phyloP scores from a whole-genome alignment of 441 rosid genomes.

The Gossypium gossypioides region DNA sequence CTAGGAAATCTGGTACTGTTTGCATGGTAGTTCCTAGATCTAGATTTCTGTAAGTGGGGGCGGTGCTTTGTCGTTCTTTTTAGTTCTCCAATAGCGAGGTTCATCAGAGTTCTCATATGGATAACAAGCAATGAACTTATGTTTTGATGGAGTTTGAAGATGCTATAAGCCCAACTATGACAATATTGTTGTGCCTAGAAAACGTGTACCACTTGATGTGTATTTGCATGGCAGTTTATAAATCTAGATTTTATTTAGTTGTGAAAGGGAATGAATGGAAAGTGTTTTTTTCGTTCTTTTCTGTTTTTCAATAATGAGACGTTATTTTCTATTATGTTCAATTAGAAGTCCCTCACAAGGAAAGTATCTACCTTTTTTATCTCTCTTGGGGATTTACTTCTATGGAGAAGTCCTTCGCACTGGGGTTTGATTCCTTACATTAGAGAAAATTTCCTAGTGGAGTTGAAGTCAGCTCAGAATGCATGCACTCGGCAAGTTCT shows the following conservation, averaged over 20 bases:
- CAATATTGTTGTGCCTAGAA: background rate
- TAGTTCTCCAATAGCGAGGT: background rate
- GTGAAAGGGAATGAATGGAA: background rate
- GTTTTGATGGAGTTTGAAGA: slow-evolving; percentile 6
- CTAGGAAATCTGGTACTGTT: background rate
- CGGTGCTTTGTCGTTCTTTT: background rate
- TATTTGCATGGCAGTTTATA: background rate
- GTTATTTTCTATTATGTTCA: background rate
- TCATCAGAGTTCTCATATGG: background rate
- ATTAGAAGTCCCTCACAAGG: background rate
- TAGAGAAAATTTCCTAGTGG: background rate
- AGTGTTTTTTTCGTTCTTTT: slow-evolving; percentile 1
- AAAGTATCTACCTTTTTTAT: background rate
- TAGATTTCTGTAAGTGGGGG: background rate
- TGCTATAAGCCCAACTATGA: background rate
- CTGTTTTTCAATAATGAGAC: background rate
- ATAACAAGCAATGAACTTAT: background rate
- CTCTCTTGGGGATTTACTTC: background rate
- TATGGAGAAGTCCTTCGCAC: background rate
- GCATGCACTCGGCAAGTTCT: background rate
- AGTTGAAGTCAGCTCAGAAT: background rate
- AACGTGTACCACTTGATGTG: background rate
- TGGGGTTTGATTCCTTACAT: background rate
- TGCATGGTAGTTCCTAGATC: background rate
- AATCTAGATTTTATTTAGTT: background rate